Conservation (phyloP, 2,329 filamentous ascomycete species). For the Didymella lethalis region DNA sequence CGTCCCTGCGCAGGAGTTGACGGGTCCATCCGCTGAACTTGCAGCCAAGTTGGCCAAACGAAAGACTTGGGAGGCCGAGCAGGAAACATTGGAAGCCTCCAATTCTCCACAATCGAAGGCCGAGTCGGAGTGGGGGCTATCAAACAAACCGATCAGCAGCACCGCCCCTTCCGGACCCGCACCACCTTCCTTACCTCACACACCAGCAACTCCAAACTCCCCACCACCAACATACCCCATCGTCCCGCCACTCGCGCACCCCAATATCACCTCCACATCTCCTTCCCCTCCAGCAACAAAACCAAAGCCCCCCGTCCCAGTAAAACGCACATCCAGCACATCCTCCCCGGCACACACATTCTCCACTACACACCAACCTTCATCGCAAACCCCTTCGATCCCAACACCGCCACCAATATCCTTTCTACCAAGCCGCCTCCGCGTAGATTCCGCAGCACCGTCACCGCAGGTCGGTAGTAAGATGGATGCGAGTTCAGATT, state of each 20-base stretch:
- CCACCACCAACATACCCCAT: conserved; percentile 2
- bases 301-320: conserved; percentile 6
- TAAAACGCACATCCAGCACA: background rate
- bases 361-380: background rate
- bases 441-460: conserved; percentile 7
- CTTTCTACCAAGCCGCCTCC: background rate
- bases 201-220: background rate
- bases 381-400: background rate
- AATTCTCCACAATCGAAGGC: background rate
- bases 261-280: background rate
- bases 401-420: background rate
- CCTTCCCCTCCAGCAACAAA: background rate
- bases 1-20: conserved; percentile 12
- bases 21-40: conserved; percentile 10
- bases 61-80: conserved; percentile 18
- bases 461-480: background rate
- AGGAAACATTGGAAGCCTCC: conserved; percentile 8
- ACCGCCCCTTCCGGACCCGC: background rate
- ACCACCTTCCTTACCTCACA: background rate
- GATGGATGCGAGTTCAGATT: background rate
- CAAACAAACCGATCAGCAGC: background rate
- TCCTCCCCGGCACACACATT: background rate
- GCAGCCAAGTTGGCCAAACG: conserved; percentile 14
- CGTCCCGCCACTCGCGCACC: conserved; percentile 4
- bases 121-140: background rate